Evolutionary conservation across 1,139 yeast species (phyloP).

Genomic region (Magnusiomyces fungicola): DNA sequence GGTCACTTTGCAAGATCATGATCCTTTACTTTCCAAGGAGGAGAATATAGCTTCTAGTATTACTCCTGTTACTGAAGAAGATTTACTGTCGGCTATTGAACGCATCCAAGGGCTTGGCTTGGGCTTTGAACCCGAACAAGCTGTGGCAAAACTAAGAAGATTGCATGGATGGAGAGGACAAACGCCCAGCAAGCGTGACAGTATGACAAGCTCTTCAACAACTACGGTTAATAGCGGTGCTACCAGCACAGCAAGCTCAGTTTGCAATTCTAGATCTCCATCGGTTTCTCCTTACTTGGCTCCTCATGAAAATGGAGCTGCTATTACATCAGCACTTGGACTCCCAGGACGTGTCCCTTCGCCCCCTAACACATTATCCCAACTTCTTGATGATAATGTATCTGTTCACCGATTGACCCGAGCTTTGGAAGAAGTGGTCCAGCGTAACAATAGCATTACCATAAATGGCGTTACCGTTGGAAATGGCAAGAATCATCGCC

Average conservation of each 20-base stretch:
- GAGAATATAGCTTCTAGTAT: constrained; percentile 33
- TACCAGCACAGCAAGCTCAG: constrained; percentile 2
- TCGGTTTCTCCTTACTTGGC: constrained; percentile 4
- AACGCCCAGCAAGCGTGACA: neutral
- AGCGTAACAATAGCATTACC: constrained; percentile 5
- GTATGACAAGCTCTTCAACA: neutral
- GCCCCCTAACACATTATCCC: constrained; percentile 2
- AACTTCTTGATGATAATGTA: constrained; percentile 17
- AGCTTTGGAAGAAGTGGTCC: constrained; percentile 29
- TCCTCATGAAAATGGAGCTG: constrained; percentile 8
- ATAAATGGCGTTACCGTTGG: too few species aligned
- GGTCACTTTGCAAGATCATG: constrained; percentile 40
- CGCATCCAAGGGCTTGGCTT: constrained; percentile 24
- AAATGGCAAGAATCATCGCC: neutral
- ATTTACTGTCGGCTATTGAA: constrained; percentile 34
- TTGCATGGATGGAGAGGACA: constrained; percentile 28
- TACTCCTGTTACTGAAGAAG: constrained; percentile 35
- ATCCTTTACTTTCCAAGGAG: constrained; percentile 31
- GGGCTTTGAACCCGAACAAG: constrained; percentile 23
- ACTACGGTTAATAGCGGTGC: constrained; percentile 6
- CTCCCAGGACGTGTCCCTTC: neutral
- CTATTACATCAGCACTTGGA: too few species aligned
- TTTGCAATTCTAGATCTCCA: constrained; percentile 7
- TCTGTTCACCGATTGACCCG: constrained; percentile 25
- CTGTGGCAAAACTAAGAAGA: constrained; percentile 25